These are phyloP conservation scores for Solanum habrochaites DNA, from an alignment of 257 asterid species.

Conservation along the genomic window DNA sequence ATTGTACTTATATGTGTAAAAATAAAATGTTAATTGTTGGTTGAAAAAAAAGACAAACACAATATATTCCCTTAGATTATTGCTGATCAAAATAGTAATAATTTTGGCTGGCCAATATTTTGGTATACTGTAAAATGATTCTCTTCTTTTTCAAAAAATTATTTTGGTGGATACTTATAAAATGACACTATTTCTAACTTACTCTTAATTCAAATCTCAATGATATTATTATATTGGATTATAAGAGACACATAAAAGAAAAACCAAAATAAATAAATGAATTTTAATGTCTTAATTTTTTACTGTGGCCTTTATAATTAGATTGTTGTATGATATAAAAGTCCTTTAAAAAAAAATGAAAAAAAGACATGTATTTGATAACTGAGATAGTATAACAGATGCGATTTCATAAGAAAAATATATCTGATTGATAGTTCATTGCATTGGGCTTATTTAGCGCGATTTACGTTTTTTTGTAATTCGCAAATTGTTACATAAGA, in stretches of 20 bases:
- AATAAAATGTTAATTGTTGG: neutral
- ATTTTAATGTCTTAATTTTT: neutral
- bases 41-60: neutral
- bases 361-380: neutral
- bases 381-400: neutral
- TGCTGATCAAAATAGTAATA: neutral
- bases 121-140: neutral
- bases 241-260: neutral
- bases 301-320: neutral
- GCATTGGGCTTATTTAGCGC: neutral
- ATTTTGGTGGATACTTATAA: neutral
- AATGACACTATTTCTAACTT: neutral
- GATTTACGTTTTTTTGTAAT: neutral
- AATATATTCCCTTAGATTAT: neutral
- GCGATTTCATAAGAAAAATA: neutral
- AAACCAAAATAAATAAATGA: neutral
- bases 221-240: neutral
- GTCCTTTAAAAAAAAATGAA: neutral
- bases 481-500: neutral
- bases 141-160: neutral
- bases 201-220: neutral
- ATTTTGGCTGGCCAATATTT: neutral
- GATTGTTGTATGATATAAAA: neutral
- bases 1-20: neutral
- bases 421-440: neutral